Conservation (phyloP, 495 filamentous ascomycete species). For the Choiromyces venosus region DNA sequence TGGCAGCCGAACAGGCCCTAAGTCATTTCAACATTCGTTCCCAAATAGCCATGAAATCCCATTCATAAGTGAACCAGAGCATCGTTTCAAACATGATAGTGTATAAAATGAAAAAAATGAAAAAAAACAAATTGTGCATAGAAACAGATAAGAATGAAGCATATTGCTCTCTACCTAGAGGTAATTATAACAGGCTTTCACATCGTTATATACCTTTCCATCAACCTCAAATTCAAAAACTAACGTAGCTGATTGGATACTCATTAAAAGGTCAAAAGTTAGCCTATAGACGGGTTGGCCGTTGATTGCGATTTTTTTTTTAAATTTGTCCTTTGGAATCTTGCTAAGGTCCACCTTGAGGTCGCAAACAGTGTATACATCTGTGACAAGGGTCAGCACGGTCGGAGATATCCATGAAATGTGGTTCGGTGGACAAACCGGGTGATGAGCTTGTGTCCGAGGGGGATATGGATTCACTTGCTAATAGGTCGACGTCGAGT, state of each 20-base stretch:
- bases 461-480: slow-evolving; percentile 59
- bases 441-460: slow-evolving; percentile 43
- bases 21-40: no score
- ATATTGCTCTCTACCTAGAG: background rate
- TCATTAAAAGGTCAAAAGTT: slow-evolving; percentile 68
- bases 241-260: slow-evolving; percentile 62
- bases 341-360: slow-evolving; percentile 62
- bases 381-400: background rate
- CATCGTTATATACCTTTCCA: slow-evolving; percentile 61
- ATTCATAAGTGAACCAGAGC: no score
- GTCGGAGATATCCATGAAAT: background rate
- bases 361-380: slow-evolving; percentile 59
- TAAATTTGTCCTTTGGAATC: slow-evolving; percentile 60
- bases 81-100: no score
- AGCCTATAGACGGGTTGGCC: slow-evolving; percentile 68
- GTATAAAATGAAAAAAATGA: no score
- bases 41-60: no score
- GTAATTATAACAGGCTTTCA: slow-evolving; percentile 63
- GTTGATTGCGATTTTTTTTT: slow-evolving; percentile 60
- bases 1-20: no score
- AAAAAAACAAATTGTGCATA: no score
- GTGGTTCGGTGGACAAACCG: background rate
- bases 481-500: slow-evolving; percentile 62
- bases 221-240: slow-evolving; percentile 67
- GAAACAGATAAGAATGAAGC: background rate